Evolutionary conservation across 805 yeast species (phyloP), one percentile per base, ranked within the genome.

Genomic region (Saturnispora zaruensis): DNA sequence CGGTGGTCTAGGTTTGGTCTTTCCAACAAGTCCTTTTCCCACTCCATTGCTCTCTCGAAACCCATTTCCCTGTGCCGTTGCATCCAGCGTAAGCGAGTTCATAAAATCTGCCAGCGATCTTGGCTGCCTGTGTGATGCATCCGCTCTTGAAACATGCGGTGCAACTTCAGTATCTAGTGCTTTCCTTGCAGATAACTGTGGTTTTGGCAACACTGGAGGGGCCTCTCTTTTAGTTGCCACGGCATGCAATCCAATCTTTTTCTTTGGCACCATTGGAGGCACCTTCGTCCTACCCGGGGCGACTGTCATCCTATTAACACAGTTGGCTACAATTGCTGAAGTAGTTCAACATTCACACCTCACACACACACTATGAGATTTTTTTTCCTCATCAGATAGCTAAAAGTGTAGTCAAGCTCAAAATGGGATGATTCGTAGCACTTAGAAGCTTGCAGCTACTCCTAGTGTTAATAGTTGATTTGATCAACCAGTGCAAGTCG

Each of bases 261-360:
- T 64, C 51, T 48, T 55, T 6, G 68, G 67, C 4, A 61, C 60
- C 6, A 61, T 36, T 4, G 66, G 66, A 2, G 62, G 60, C 11
- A 55, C 26, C 40, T 59, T 64, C 46, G 58, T 61, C 48, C 28
- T 52, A 26, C 41, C 36, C 4, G 26, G 20, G 4, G 14, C 21
- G 3, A 43, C 40, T 20, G 40, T 37, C 33, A 45, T 28, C 13
- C 21, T 24, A 8, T 23, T 24, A 21, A 7, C 14, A 4, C 34
- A 23, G 28, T 14, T 28, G 14, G 13, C 32, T 11, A 11, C 14
- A 8, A 6, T 28, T 28, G 32, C 32, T 28, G 32, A 28, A 28
- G 13, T 28, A 28, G 13, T 28, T 9, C 32, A 28, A 28, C 32
- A n/a, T n/a, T n/a, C n/a, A n/a, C n/a, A n/a, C n/a, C n/a, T n/a